Evolutionary conservation across 2,329 filamentous ascomycete species (phyloP), one percentile per base, ranked within the genome.

Genomic region (Aspergillus viridinutans): DNA sequence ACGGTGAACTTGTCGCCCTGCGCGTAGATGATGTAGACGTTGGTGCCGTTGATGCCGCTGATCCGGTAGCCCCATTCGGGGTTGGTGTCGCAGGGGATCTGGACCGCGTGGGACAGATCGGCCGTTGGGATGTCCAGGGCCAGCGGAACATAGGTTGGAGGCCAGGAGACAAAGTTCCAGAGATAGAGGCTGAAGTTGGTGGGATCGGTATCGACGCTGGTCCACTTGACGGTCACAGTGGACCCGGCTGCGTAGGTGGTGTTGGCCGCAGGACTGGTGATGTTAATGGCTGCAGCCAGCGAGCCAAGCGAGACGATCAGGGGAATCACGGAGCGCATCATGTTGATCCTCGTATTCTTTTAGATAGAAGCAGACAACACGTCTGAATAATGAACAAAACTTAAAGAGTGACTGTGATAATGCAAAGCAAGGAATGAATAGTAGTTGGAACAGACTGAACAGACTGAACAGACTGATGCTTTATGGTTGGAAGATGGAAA

Each of bases 21-120:
- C 5, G 76, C 72, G 61, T 77, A 74, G 66, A 78, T 78, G 52
- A 77, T 69, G 61, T 75, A 78, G 60, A 76, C 71, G 63, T 78
- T 78, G 61, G 75, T 77, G 60, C 75, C 76, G 68, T 78, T 77
- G 68, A 78, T 76, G 60, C 73, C 75, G 61, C 76, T 78, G 66
- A 78, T 74, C 61, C 78, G 76, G 67, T 72, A 78, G 17, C 76
- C 76, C 54, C 66, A 72, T 54, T 71, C 71, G 51, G 64, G 65
- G 56, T 65, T 61, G 42, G 70, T 66, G 54, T 71, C 66, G 62
- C 76, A 78, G 20, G 76, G 76, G 23, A 78, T 67, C 4, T 69
- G 66, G 50, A 77, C 74, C n/a, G 67, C 60, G 61, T 60, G 53
- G 56, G 65, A 61, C 48, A 69, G 70, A 47, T 69, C 64, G 20